These are phyloP conservation scores for Botrytis galanthina DNA, from an alignment of 2,329 filamentous ascomycete genomes.

Conservation along the genomic window DNA sequence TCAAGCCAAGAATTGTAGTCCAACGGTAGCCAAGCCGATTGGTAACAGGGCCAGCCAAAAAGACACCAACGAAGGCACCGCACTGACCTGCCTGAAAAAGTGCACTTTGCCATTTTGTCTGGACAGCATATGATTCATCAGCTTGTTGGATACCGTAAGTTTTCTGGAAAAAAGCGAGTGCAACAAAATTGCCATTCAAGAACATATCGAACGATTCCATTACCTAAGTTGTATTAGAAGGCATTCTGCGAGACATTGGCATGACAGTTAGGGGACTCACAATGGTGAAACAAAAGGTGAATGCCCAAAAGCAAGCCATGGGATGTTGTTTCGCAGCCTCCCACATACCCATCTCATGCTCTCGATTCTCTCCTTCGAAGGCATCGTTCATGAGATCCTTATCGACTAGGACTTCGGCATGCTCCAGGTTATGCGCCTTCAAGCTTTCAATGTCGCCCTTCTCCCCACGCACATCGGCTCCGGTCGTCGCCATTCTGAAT, in stretches of 20 bases:
- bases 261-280: conserved; percentile 38
- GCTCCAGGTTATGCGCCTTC: background rate
- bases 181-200: conserved; percentile 58
- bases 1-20: conserved; percentile 54
- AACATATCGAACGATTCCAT: conserved; percentile 66
- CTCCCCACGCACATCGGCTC: background rate
- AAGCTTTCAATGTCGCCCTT: background rate
- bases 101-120: conserved; percentile 56
- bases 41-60: conserved; percentile 59
- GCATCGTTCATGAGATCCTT: conserved; percentile 22
- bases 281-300: conserved; percentile 55
- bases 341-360: conserved; percentile 50
- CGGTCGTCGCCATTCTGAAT: background rate
- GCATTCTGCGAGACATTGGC: conserved; percentile 8
- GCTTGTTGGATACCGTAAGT: background rate
- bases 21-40: conserved; percentile 58
- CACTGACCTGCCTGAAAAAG: conserved; percentile 55
- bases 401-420: background rate
- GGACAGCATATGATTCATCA: conserved; percentile 42
- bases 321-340: conserved; percentile 52
- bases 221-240: conserved; percentile 43
- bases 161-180: conserved; percentile 46
- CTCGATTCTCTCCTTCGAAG: conserved; percentile 52
- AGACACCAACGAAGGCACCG: conserved; percentile 59
- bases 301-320: conserved; percentile 53